Percentiles rank a stretch among this genome's conserved stretches.
phyloP scores from a whole-genome alignment of 2,329 filamentous ascomycete species.

The Paramyrothecium roridum region DNA sequence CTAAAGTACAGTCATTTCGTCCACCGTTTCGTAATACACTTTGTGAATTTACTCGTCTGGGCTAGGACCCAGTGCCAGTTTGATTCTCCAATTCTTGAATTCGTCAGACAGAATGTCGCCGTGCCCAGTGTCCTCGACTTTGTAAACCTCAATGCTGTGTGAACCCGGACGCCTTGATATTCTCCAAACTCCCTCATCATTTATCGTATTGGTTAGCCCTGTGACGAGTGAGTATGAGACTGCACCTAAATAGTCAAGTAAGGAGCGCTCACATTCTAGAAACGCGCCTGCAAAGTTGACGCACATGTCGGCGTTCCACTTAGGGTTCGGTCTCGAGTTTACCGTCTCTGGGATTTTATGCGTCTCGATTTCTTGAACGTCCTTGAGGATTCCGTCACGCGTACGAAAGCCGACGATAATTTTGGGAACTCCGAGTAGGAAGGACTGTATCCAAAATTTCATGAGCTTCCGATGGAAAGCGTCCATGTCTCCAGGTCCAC shows the following conservation, averaged over 20 bases:
- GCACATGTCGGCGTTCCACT: slow-evolving; percentile 90
- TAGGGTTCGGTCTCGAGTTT: slow-evolving; percentile 58
- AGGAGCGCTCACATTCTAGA: slow-evolving; percentile 61
- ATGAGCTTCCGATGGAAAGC: slow-evolving; percentile 87
- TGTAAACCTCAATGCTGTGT: slow-evolving; percentile 68
- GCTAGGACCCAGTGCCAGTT: slow-evolving; percentile 37
- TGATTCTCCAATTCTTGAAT: slow-evolving; percentile 73
- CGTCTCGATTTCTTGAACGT: slow-evolving; percentile 77
- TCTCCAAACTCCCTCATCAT: slow-evolving; percentile 75
- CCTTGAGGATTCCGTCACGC: slow-evolving; percentile 65
- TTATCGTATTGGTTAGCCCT: slow-evolving; percentile 64
- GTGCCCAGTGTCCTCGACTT: slow-evolving; percentile 66
- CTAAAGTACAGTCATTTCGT: not conserved
- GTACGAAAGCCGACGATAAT: slow-evolving; percentile 88
- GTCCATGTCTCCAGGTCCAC: slow-evolving; percentile 62
- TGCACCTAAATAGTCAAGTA: not conserved
- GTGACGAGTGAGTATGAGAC: not conserved
- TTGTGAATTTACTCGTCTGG: slow-evolving; percentile 12
- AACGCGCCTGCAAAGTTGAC: slow-evolving; percentile 85
- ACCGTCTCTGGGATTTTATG: slow-evolving; percentile 74
- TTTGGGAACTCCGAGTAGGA: slow-evolving; percentile 86
- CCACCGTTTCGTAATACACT: not conserved
- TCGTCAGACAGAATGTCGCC: slow-evolving; percentile 73
- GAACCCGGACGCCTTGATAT: slow-evolving; percentile 65
- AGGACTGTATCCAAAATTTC: slow-evolving; percentile 97